Conservation (phyloP, 1,139 yeast species). For the Pneumocystis jirovecii region DNA sequence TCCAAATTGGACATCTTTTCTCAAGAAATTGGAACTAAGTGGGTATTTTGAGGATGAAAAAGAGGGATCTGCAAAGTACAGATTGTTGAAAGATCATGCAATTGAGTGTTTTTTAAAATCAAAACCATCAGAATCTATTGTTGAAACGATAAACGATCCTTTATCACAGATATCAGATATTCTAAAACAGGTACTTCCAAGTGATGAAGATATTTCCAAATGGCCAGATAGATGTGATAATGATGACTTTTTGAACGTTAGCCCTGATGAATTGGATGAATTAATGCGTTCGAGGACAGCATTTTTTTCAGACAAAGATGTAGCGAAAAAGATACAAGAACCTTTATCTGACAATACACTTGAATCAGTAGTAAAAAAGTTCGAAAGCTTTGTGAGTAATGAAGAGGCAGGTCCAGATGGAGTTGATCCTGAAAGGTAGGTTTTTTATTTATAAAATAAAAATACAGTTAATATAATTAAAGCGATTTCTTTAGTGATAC, state of each 20-base stretch:
- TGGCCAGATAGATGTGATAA: slow-evolving; percentile 19
- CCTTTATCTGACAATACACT: slow-evolving; percentile 7
- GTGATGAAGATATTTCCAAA: slow-evolving; percentile 16
- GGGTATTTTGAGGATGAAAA: not conserved
- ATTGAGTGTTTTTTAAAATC: slow-evolving; percentile 2
- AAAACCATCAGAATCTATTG: slow-evolving; percentile 8
- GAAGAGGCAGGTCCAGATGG: slow-evolving; percentile 22
- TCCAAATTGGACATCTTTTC: slow-evolving; percentile 2
- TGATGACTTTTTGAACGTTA: slow-evolving; percentile 19
- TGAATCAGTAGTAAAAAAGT: slow-evolving; percentile 18
- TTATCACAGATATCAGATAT: slow-evolving; percentile 6
- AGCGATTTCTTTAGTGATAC: slow-evolving; percentile 16
- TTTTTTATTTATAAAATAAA: not conserved
- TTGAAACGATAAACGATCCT: slow-evolving; percentile 9
- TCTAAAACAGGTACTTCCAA: slow-evolving; percentile 9
- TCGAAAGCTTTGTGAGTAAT: slow-evolving; percentile 21
- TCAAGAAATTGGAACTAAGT: not conserved
- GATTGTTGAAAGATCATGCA: slow-evolving; percentile 1
- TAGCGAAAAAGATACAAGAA: not conserved
- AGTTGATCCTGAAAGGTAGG: slow-evolving; percentile 13
- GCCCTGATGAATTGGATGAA: slow-evolving; percentile 14
- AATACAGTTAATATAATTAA: slow-evolving; percentile 9
- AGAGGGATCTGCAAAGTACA: not conserved
- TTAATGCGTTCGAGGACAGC: slow-evolving; percentile 10
- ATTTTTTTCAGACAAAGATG: slow-evolving; percentile 1